Percentiles rank a stretch among this genome's conserved stretches.
Evolutionary conservation across 1,139 yeast species (phyloP).

Genomic region (Chernovozyma sophiae-reginae): DNA sequence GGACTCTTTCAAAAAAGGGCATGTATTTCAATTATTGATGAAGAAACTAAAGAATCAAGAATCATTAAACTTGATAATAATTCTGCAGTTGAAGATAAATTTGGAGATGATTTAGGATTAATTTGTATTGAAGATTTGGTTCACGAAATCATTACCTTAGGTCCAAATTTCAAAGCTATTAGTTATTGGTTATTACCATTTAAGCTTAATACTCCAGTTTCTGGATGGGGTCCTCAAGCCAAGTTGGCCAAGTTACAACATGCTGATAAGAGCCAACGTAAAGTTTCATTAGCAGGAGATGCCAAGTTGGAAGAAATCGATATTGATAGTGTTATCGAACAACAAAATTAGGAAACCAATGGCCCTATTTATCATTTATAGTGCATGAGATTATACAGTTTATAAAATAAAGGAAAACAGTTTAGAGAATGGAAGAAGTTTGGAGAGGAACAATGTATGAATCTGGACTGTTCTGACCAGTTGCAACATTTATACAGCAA

Average conservation of each 20-base stretch:
- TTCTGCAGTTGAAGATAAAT: slow-evolving; percentile 65
- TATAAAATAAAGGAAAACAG: too few species aligned
- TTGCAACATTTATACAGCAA: too few species aligned
- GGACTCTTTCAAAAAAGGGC: slow-evolving; percentile 75
- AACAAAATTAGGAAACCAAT: slow-evolving; percentile 41
- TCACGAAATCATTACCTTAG: slow-evolving; percentile 61
- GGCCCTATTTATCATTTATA: too few species aligned
- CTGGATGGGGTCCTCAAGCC: slow-evolving; percentile 66
- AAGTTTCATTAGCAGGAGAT: slow-evolving; percentile 57
- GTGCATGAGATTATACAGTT: background rate
- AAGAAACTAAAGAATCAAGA: slow-evolving; percentile 22
- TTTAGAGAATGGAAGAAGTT: too few species aligned
- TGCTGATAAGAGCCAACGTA: slow-evolving; percentile 40
- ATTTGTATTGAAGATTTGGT: slow-evolving; percentile 78
- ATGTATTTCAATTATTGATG: slow-evolving; percentile 39
- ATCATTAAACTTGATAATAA: slow-evolving; percentile 60
- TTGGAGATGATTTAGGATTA: slow-evolving; percentile 62
- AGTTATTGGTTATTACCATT: slow-evolving; percentile 67
- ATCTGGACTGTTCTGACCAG: too few species aligned
- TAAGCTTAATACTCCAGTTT: slow-evolving; percentile 61
- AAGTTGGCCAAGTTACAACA: slow-evolving; percentile 49
- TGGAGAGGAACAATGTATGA: too few species aligned
- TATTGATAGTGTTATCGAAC: slow-evolving; percentile 61
- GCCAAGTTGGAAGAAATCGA: slow-evolving; percentile 66
- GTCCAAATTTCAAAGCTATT: slow-evolving; percentile 58